Base-by-base conservation (phyloP, 2,329 filamentous ascomycete species). In the Claviceps sp. region DNA sequence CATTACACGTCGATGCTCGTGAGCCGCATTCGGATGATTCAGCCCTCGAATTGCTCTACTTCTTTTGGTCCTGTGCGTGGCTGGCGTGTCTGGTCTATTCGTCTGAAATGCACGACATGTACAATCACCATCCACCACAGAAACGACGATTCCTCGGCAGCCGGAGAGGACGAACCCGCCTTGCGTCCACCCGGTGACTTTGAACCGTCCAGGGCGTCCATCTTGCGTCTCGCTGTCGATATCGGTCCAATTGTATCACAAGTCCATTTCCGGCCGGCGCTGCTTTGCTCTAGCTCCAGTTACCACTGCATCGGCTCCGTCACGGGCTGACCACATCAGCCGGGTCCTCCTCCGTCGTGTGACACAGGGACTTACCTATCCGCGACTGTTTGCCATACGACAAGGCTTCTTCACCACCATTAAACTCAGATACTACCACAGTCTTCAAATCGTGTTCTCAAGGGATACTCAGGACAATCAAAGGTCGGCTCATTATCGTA, bases 1-100 rank as follows among this genome's bases (percentile, higher is more conserved):
- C 4, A 50, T 50, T 50, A 50, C 48, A 38, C 48, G 29, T 50
- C 40, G 48, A 50, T 45, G 40, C 29, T 44, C 20, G 26, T 29
- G 40, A 8, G 5, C n/a, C 8, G 14, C 38, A 40, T 40, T n/a
- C 38, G n/a, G 38, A 40, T 40, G 38, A 8, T 17, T 40, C 16
- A 8, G n/a, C n/a, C 38, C 38, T 16, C 16, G 9, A 34, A 34
- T 34, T 4, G 29, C 9, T 34, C 29, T 34, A 34, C 9, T 34
- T 34, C 29, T 34, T 11, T 34, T 3, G 29, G 29, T 34, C 9
- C 9, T 9, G 29, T 34, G 29, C 11, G 29, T 34, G 29, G 29
- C 29, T 11, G 29, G 29, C 29, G 29, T 34, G 9, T 34, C 37
- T 39, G 13, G 14, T n/a, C 37, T 39, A 5, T 39, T n/a, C 14